These are phyloP conservation scores for Orbilia javanica DNA, from an alignment of 2,329 filamentous ascomycete species.

Conservation along the genomic window DNA sequence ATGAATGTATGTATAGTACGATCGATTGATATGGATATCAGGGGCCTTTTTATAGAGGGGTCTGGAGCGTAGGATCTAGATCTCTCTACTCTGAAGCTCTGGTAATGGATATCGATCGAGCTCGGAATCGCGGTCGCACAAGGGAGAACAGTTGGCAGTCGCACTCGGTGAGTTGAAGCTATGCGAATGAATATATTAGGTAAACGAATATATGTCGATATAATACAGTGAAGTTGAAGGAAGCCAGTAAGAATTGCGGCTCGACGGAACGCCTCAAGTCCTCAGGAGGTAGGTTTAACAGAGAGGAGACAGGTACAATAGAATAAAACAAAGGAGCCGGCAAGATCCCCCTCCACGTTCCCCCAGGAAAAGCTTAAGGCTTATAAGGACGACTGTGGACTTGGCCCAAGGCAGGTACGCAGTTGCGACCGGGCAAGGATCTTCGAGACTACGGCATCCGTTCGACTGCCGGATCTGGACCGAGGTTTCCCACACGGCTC, in stretches of 20 bases:
- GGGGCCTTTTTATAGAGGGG: not conserved
- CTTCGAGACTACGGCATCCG: not conserved
- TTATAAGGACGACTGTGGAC: not conserved
- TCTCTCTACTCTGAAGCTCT: not conserved
- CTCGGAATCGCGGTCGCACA: not conserved
- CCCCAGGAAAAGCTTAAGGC: not conserved
- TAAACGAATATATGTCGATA: no score
- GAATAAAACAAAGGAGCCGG: not conserved
- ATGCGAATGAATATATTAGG: no score
- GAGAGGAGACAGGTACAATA: no score
- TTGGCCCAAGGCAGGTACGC: not conserved
- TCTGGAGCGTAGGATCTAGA: not conserved
- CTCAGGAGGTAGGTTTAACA: no score
- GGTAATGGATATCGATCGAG: not conserved
- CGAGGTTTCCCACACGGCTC: conserved; percentile 27
- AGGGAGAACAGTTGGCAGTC: not conserved
- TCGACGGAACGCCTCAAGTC: no score
- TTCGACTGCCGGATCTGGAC: conserved; percentile 39
- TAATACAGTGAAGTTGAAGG: no score
- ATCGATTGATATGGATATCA: not conserved
- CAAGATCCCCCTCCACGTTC: not conserved
- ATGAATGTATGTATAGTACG: not conserved
- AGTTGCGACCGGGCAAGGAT: no score
- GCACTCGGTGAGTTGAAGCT: not conserved
- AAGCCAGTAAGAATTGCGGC: no score